Evolutionary conservation across 768 basidiomycete species (phyloP), one percentile per base, ranked within the genome.

Genomic region (Xerocomellus amylosporus): DNA sequence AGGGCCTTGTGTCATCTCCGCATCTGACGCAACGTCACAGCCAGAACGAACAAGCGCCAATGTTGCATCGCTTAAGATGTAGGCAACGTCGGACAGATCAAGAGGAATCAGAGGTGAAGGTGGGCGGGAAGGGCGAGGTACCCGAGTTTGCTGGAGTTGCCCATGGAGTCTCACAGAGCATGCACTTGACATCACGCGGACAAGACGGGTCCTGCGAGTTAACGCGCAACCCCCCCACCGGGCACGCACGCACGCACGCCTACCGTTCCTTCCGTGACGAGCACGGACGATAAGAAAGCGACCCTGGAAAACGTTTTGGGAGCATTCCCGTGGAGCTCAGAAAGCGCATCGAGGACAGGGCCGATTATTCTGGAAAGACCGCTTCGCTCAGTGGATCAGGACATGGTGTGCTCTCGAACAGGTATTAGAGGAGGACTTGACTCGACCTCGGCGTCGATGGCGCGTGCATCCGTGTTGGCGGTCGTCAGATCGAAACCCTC

Each of bases 401-500:
- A 51, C 9, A 20, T 20, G 44, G n/a, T 3, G 17, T 17, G 8
- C n/a, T 24, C 17, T 22, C 46, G 30, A 15, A 24, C 30, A 1
- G 6, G 19, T 8, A 33, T n/a, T 8, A 15, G 34, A 30, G 40
- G n/a, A 15, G n/a, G 19, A 8, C 22, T 22, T 24, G 49, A 38
- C 19, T 62, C 62, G 7, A 46, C 55, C 14, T 51, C 57, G 5
- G 46, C n/a, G n/a, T n/a, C 36, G 30, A 54, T 47, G 26, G 20
- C 43, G 15, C 28, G 13, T 31, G 17, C 26, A 20, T 6, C 49
- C 1, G 3, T 9, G 14, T 28, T 10, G 15, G 13, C 20, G 3
- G 14, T 55, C 17, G 22, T 22, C 31, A 9, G 33, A 26, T 24
- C 34, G 5, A 46, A 20, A 43, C 47, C 1, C 2, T 43, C 8